Evolutionary conservation across 345 rosid genomes (phyloP), one percentile per base, ranked within the genome.

Genomic region (Theobroma cacao): DNA sequence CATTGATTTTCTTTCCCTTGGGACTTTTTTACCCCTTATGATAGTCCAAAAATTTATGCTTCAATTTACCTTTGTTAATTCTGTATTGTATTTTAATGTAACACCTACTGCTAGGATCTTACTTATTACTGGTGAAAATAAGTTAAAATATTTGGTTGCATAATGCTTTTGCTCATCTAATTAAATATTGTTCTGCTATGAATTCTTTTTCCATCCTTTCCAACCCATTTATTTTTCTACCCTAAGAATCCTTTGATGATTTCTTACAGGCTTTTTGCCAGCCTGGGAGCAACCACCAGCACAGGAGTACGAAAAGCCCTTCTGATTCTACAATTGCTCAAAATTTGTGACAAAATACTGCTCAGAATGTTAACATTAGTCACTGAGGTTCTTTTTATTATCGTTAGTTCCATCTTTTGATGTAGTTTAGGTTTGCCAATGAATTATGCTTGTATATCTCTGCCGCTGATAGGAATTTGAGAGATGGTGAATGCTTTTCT

Each of bases 271-370:
- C 86, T 91, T 91, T 85, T 84, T 94, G 87, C 94, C 85, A 74
- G 80, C 84, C 24, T 94, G 98, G 98, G 92, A 91, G 86, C 97
- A 87, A 74, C 92, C 88, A 77, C 91, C 94, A 1, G 82, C 91
- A 5, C 90, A 86, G 80, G 90, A 83, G 68, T 89, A 90, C 60
- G 88, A 86, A 85, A 92, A 91, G 90, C 98, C 97, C 59, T 92
- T 91, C 82, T 91, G 91, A 92, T 83, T 72, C 68, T 7, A 43
- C 36, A 45, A 15, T 40, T 73, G 78, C 22, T 12, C 33, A 14
- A n/a, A 30, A 70, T 72, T 33, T 58, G 72, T 48, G 11, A 55
- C 22, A 78, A 47, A 70, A 33, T 62, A 61, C 66, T 76, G 8
- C 79, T 77, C 72, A 79, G 66, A 18, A 48, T 70, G 74, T 70